These are phyloP conservation scores for Colletotrichum cordylinicola DNA, from an alignment of 2,329 filamentous ascomycete genomes.

Conservation along the genomic window DNA sequence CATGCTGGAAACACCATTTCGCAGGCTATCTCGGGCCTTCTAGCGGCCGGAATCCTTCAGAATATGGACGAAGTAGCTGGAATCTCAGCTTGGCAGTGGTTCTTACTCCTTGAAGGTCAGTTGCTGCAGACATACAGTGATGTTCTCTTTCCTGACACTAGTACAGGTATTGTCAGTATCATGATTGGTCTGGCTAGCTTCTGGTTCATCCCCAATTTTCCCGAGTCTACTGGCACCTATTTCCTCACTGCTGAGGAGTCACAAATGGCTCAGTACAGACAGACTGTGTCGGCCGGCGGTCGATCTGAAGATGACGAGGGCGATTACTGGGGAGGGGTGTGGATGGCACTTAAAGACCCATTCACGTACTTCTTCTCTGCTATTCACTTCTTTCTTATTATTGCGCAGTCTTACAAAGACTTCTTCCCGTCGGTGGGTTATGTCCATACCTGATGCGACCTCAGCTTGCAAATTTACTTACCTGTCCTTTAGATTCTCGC, in stretches of 20 bases:
- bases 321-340: constrained; percentile 43
- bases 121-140: neutral
- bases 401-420: constrained; percentile 45
- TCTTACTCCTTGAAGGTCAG: constrained; percentile 41
- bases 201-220: constrained; percentile 42
- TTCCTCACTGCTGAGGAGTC: constrained; percentile 43
- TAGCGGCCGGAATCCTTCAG: constrained; percentile 48
- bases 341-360: constrained; percentile 36
- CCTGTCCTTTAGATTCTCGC: constrained; percentile 27
- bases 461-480: neutral
- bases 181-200: constrained; percentile 34
- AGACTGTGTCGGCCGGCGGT: constrained; percentile 40
- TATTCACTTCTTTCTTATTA: constrained; percentile 49
- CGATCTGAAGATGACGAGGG: constrained; percentile 40
- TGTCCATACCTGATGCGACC: neutral
- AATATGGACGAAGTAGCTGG: constrained; percentile 44
- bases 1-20: constrained; percentile 51
- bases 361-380: constrained; percentile 42
- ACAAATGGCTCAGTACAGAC: constrained; percentile 42
- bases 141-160: neutral
- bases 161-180: constrained; percentile 33
- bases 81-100: constrained; percentile 46
- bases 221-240: constrained; percentile 33
- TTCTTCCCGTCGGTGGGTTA: constrained; percentile 44
- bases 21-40: constrained; percentile 47